Conservation (phyloP, 768 basidiomycete species). For the Mycena amicta region DNA sequence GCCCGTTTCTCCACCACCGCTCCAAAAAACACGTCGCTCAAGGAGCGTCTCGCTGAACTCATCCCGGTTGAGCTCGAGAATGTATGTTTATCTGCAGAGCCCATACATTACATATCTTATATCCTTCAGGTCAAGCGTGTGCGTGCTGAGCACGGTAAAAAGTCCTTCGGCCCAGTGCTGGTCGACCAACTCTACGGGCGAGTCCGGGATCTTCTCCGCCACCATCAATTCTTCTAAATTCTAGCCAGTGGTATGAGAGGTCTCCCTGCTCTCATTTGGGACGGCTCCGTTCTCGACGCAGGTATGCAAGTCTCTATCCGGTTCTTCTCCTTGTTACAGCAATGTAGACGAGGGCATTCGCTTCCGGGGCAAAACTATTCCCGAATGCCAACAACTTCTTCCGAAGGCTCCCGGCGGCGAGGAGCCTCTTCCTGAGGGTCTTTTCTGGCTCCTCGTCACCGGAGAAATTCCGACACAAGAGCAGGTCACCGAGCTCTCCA, state of each 20-base stretch:
- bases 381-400: slow-evolving; percentile 82
- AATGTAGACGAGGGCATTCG: slow-evolving; percentile 90
- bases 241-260: slow-evolving; percentile 82
- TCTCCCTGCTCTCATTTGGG: slow-evolving; percentile 95
- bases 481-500: slow-evolving; percentile 83
- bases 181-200: slow-evolving; percentile 93
- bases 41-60: slow-evolving; percentile 91
- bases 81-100: slow-evolving; percentile 37
- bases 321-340: slow-evolving; percentile 11
- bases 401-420: slow-evolving; percentile 88
- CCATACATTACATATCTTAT: slow-evolving; percentile 6
- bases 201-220: slow-evolving; percentile 20
- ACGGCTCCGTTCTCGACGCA: slow-evolving; percentile 95
- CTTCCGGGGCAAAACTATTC: slow-evolving; percentile 95
- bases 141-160: slow-evolving; percentile 86
- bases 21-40: slow-evolving; percentile 74
- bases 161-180: slow-evolving; percentile 87
- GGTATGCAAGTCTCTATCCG: slow-evolving; percentile 44
- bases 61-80: slow-evolving; percentile 86
- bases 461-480: slow-evolving; percentile 92
- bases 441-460: slow-evolving; percentile 95
- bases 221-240: slow-evolving; percentile 7
- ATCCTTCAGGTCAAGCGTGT: slow-evolving; percentile 71
- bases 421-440: slow-evolving; percentile 90
- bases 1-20: slow-evolving; percentile 67